Evolutionary conservation across 1,284 basidiomycete genomes (phyloP).

Genomic region (Trichosporon asahii): DNA sequence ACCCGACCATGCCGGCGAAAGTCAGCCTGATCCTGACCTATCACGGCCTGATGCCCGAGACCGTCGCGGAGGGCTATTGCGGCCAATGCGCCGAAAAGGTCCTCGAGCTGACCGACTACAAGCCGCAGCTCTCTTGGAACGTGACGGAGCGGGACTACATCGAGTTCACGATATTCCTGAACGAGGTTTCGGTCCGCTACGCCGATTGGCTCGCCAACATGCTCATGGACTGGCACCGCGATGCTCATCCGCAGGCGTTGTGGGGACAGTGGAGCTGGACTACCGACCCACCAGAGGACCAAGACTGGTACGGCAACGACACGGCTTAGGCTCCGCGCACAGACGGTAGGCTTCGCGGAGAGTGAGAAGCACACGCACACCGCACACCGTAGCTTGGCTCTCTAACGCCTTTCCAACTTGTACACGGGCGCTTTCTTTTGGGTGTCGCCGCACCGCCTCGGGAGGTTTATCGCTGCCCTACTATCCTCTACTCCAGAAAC

Average conservation of each 20-base stretch:
- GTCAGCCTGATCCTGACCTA: slow-evolving; percentile 4
- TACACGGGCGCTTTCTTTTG: no score
- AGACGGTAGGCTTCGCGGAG: no score
- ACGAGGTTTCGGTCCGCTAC: slow-evolving; percentile 4
- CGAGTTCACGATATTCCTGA: not conserved
- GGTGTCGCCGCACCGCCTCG: no score
- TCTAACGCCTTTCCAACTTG: no score
- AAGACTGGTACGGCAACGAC: not conserved
- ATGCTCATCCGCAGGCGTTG: not conserved
- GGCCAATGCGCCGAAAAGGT: not conserved
- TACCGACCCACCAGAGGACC: not conserved
- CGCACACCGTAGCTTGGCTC: no score
- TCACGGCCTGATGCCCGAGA: slow-evolving; percentile 1
- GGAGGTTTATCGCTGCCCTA: no score
- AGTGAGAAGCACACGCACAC: no score
- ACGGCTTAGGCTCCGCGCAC: not conserved
- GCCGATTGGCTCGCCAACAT: slow-evolving; percentile 5
- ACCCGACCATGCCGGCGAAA: not conserved
- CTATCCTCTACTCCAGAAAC: no score
- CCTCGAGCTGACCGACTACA: slow-evolving; percentile 4
- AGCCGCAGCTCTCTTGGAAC: not conserved
- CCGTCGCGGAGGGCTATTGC: not conserved
- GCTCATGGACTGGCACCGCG: slow-evolving; percentile 8
- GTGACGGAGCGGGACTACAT: not conserved
- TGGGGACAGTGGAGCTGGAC: slow-evolving; percentile 5